Evolutionary conservation across 495 filamentous ascomycete species (phyloP).

Genomic region (Apodospora peruviana): DNA sequence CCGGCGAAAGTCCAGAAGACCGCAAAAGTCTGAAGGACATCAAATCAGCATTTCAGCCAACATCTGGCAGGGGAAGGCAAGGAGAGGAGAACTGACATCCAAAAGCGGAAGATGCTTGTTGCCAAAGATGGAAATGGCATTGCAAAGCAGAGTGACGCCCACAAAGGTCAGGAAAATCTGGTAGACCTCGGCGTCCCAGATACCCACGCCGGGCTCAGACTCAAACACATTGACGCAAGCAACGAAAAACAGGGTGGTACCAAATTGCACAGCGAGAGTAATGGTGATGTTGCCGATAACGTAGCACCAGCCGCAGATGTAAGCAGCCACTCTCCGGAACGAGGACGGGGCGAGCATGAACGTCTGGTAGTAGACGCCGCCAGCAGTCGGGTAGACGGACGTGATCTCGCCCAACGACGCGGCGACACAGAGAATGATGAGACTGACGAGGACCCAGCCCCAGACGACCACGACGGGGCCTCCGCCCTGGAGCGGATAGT

Average conservation of each 20-base stretch:
- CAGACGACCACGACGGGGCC: conserved; percentile 63
- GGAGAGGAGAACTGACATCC: conserved; percentile 38
- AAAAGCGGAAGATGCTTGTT: conserved; percentile 53
- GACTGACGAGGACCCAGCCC: conserved; percentile 47
- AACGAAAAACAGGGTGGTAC: conserved; percentile 50
- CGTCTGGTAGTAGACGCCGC: conserved; percentile 52
- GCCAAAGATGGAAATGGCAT: conserved; percentile 50
- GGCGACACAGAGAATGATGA: conserved; percentile 48
- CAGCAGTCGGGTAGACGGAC: conserved; percentile 51
- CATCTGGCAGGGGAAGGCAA: too few species aligned
- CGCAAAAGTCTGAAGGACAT: conserved; percentile 45
- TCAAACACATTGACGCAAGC: conserved; percentile 52
- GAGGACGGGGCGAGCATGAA: conserved; percentile 45
- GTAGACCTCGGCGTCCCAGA: conserved; percentile 44
- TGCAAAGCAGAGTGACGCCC: conserved; percentile 48
- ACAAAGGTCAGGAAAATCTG: conserved; percentile 58
- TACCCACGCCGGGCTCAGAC: conserved; percentile 24
- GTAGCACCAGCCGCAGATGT: conserved; percentile 64
- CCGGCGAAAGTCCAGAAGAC: conserved; percentile 48
- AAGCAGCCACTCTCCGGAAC: conserved; percentile 46
- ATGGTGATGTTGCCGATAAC: conserved; percentile 67
- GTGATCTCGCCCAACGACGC: conserved; percentile 51
- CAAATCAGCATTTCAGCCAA: too few species aligned
- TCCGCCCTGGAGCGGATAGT: conserved; percentile 61
- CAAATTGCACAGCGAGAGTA: conserved; percentile 64